Percentiles rank a stretch among this genome's conserved stretches.
Evolutionary conservation across 139 green algal genomes (phyloP).

Genomic region (Desmodesmus armatus): DNA sequence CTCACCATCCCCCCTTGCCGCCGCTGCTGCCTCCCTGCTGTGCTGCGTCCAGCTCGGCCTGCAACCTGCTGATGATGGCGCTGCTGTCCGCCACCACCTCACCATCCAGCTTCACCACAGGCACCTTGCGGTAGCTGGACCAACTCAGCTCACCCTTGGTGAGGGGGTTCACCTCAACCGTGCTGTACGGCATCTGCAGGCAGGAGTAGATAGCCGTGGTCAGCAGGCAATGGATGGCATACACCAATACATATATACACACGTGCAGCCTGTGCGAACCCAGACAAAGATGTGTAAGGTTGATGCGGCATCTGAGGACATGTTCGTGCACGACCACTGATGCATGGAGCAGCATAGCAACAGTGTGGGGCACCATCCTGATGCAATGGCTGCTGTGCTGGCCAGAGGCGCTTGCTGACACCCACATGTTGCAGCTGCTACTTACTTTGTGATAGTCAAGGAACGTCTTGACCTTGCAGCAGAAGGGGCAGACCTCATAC

Average conservation of each 20-base stretch:
- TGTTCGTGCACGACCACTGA: background rate
- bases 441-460: constrained; percentile 93
- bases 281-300: no score
- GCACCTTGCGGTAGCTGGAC: constrained; percentile 73
- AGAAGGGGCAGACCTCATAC: constrained; percentile 99
- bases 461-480: constrained; percentile 98
- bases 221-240: no score
- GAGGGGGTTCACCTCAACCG: constrained; percentile 97
- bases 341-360: no score
- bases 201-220: no score
- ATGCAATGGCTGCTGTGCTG: background rate
- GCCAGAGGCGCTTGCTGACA: background rate
- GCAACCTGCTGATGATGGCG: constrained; percentile 83
- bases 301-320: no score
- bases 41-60: constrained; percentile 65
- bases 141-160: constrained; percentile 95
- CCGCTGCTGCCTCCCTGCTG: constrained; percentile 27
- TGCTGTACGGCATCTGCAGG: constrained; percentile 89
- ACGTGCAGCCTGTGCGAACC: no score
- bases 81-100: constrained; percentile 89
- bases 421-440: no score
- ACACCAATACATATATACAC: no score
- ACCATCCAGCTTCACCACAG: constrained; percentile 83
- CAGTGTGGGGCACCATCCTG: background rate
- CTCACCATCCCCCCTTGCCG: constrained; percentile 30